Percentiles rank a stretch among this genome's conserved stretches.
Evolutionary conservation across 176 grass and related monocot genomes (phyloP).

Genomic region (Calamus simplicifolius): DNA sequence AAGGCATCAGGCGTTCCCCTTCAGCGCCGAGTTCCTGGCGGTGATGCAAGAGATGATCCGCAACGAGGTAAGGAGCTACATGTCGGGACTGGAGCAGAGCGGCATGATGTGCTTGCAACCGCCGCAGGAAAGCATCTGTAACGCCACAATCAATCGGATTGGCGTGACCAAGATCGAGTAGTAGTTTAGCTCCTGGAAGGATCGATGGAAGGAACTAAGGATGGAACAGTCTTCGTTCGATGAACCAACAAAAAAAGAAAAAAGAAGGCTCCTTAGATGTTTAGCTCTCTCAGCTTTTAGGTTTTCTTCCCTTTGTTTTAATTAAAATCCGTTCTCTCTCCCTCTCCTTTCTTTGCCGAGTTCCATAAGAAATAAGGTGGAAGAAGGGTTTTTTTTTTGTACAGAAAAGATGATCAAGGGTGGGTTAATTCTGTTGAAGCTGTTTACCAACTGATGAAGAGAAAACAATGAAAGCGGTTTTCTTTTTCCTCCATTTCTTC

Average conservation of each 20-base stretch:
- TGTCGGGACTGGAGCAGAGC: slow-evolving; percentile 3
- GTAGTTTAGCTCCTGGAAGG: slow-evolving; percentile 17
- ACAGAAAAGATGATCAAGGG: slow-evolving; percentile 1
- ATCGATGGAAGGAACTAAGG: background rate
- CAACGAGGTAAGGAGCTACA: slow-evolving; percentile 18
- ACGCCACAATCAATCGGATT: slow-evolving; percentile 8
- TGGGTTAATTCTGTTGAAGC: too few species aligned
- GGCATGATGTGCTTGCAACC: background rate
- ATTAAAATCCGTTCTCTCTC: background rate
- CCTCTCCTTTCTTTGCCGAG: background rate
- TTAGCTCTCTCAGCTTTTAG: slow-evolving; percentile 23
- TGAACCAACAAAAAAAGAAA: slow-evolving; percentile 4
- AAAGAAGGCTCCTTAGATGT: background rate
- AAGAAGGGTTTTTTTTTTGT: slow-evolving; percentile 7
- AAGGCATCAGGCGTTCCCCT: background rate
- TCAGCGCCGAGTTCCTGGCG: slow-evolving; percentile 11
- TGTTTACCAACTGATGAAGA: too few species aligned
- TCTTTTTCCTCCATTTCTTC: background rate
- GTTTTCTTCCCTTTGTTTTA: slow-evolving; percentile 3
- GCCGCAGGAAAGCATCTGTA: background rate
- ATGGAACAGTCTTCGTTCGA: background rate
- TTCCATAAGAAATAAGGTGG: slow-evolving; percentile 18
- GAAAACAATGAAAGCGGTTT: background rate
- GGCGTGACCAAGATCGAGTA: slow-evolving; percentile 1
- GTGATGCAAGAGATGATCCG: slow-evolving; percentile 22